Evolutionary conservation across 2,329 filamentous ascomycete genomes (phyloP), one percentile per base, ranked within the genome.

Genomic region (Penicillium psychrosexuale): DNA sequence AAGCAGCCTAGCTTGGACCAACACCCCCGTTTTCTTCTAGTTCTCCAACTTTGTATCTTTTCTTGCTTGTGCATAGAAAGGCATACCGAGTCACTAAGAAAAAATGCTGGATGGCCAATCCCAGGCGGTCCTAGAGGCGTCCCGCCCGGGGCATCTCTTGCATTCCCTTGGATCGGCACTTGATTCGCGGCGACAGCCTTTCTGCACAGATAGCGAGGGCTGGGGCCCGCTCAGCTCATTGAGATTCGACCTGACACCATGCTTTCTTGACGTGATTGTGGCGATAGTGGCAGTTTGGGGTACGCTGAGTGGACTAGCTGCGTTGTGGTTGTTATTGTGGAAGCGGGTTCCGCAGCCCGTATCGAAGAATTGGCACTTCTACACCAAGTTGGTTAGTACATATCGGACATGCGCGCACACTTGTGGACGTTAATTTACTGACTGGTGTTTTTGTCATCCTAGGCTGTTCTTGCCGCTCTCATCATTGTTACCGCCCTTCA

Each of bases 191-290:
- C 64, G 63, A 56, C 89, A 95, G 71, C 85, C 90, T 55, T 79
- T 97, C 73, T 97, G 93, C 77, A 85, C 88, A 72, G 94, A 96
- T 75, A 79, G 81, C 51, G 93, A 97, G 75, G 95, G 94, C 67
- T 99, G 94, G 94, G 95, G 95, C 1, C 94, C 94, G 22, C 71
- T 99, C 70, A 97, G 91, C 75, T 86, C 87, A 34, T 81, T 86
- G 63, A 83, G 93, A 72, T 97, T 91, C 75, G 94, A 99, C 77
- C 91, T 99, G 68, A 97, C 94, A 15, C 93, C 94, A 38, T 99
- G 94, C 78, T 99, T 99, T 71, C 86, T 97, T 66, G 95, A 99
- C 72, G 84, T 96, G 22, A 92, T 90, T 84, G 84, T 97, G 56
- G 84, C 89, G 33, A 77, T 82, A 1, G 89, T 96, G 28, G 90